phyloP scores from a whole-genome alignment of 2,329 filamentous ascomycete species.

The Hypomyces perniciosus region DNA sequence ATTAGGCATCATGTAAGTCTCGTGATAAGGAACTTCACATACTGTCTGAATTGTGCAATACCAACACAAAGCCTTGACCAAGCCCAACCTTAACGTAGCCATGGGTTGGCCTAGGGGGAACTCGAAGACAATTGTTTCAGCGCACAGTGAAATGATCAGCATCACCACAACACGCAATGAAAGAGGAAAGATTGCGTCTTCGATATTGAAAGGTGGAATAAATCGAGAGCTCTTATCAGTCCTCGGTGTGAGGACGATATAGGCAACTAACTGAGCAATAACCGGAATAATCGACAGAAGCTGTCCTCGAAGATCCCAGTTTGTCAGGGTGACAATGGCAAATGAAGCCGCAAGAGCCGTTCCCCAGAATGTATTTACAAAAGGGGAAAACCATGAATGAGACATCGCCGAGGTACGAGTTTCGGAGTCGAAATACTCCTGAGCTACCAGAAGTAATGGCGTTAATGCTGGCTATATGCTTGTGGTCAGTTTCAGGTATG shows the following conservation, averaged over 20 bases:
- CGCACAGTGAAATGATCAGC: slow-evolving; percentile 12
- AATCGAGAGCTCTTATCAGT: background rate
- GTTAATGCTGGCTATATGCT: slow-evolving; percentile 18
- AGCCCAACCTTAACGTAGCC: slow-evolving; percentile 18
- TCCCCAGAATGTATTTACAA: background rate
- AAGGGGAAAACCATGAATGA: background rate
- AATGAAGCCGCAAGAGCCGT: slow-evolving; percentile 3
- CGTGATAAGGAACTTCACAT: background rate
- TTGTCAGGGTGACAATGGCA: slow-evolving; percentile 19
- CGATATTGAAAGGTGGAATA: slow-evolving; percentile 20
- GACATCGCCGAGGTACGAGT: background rate
- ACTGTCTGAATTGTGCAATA: slow-evolving; percentile 29
- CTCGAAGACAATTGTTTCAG: slow-evolving; percentile 21
- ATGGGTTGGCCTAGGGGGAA: slow-evolving; percentile 15
- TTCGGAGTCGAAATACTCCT: slow-evolving; percentile 2
- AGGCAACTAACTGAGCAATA: slow-evolving; percentile 24
- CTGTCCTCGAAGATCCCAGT: slow-evolving; percentile 20
- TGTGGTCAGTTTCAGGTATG: background rate
- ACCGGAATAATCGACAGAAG: slow-evolving; percentile 24
- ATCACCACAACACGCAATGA: slow-evolving; percentile 18
- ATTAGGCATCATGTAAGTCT: rapidly evolving
- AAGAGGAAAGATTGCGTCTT: slow-evolving; percentile 18
- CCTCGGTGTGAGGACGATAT: slow-evolving; percentile 18
- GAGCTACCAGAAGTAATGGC: slow-evolving; percentile 17
- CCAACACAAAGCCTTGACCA: slow-evolving; percentile 30